Evolutionary conservation across 768 basidiomycete species (phyloP), one percentile per base, ranked within the genome.

Genomic region (Panaeolus cyanescens): DNA sequence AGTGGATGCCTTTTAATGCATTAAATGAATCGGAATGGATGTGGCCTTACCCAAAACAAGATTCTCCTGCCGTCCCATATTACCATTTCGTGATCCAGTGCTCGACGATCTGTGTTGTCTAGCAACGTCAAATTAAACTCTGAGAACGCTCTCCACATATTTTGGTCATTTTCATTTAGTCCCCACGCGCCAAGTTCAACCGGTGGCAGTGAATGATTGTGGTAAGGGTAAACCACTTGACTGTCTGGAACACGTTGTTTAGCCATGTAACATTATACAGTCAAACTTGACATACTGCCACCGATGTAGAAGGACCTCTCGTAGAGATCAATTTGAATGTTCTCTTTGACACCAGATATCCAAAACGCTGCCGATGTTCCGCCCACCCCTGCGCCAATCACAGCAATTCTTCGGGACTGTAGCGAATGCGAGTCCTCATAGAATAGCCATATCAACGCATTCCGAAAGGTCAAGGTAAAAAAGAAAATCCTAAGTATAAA

Each of bases 371-470:
- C 91, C 30, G 92, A 90, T 13, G 85, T 86, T 8, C 95, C 95
- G 9, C 81, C 93, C 13, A 95, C 94, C 20, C 95, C 95, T 0
- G 95, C 95, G 15, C 95, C 95, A 58, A 97, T 85, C 68, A 97
- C 87, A 8, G 95, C 95, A 66, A 97, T 81, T 50, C 88, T 77
- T 40, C 87, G 84, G 0, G 78, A n/a, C n/a, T n/a, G n/a, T n/a
- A n/a, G n/a, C n/a, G n/a, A n/a, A n/a, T n/a, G n/a, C n/a, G n/a
- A n/a, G n/a, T n/a, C n/a, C n/a, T n/a, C n/a, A n/a, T n/a, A n/a
- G n/a, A n/a, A n/a, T n/a, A n/a, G n/a, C n/a, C n/a, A n/a, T n/a
- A n/a, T n/a, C n/a, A n/a, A n/a, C n/a, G n/a, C n/a, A n/a, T n/a
- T n/a, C n/a, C n/a, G n/a, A n/a, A n/a, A n/a, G n/a, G n/a, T n/a